Evolutionary conservation across 164 flowering plant genomes (phyloP), one percentile per base, ranked within the genome.

Genomic region (Dillenia turbinata): DNA sequence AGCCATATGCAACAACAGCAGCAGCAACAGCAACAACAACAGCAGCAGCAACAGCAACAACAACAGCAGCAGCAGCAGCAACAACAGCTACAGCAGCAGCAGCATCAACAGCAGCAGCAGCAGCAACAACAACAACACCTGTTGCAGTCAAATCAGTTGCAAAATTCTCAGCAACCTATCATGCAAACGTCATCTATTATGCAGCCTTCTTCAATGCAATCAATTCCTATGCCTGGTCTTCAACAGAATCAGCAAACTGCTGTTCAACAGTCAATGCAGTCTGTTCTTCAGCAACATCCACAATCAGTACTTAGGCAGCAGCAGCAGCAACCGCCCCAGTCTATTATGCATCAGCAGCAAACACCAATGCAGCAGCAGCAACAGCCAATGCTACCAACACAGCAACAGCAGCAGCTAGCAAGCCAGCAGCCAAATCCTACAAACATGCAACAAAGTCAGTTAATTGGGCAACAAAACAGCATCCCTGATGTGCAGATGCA

Each of bases 181-280:
- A 72, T 81, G 81, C 86, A 78, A 73, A 69, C 83, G 44, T 64
- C 88, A 19, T 71, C 85, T 52, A 73, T 75, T 50, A 60, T 67
- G 72, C 87, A 81, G 61, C 76, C 86, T 49, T 77, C 88, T 56
- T 44, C 71, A 44, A 79, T 85, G 77, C 90, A 82, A 57, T 65
- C 89, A 45, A 52, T 77, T 64, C 66, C 78, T 56, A 69, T 75
- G 0, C 62, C 89, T 55, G 62, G 71, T 66, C 72, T 86, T 61
- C 91, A 81, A 66, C 89, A 82, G 67, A 89, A 82, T 72, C 92
- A 83, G 67, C 90, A 77, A 61, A 57, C 88, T 16, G 73, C 89
- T 55, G 65, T 73, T 64, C 92, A 75, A 64, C 95, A 82, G 64
- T 60, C 86, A 10, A 55, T 82, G 53, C 78, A 82, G 52, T 60